Evolutionary conservation across 371 early-diverging fungal species (phyloP).

Genomic region (Lichtheimia ramosa): DNA sequence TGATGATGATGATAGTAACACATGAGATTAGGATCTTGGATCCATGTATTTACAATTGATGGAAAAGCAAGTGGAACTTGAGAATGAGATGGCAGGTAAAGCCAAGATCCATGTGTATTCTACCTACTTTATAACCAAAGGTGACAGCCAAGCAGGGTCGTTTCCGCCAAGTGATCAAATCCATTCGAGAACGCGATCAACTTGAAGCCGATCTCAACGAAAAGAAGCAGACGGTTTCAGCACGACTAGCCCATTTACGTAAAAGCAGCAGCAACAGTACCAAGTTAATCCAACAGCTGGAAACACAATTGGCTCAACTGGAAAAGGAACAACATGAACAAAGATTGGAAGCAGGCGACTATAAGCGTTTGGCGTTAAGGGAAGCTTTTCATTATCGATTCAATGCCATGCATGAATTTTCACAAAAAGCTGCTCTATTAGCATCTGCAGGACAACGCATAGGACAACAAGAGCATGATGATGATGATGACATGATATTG

Average conservation of each 20-base stretch:
- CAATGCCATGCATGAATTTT: conserved; percentile 44
- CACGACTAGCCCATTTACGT: conserved; percentile 27
- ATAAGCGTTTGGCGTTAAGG: conserved; percentile 45
- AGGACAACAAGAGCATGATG: neutral
- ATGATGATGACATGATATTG: conserved; percentile 31
- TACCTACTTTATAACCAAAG: no score
- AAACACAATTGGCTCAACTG: conserved; percentile 30
- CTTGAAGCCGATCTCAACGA: conserved; percentile 32
- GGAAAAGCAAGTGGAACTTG: conserved; percentile 35
- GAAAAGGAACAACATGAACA: conserved; percentile 34
- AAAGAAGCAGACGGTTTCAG: conserved; percentile 39
- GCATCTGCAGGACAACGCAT: conserved; percentile 36
- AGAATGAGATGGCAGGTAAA: conserved; percentile 13
- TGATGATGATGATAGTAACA: neutral
- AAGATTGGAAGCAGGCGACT: conserved; percentile 41
- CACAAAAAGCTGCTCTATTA: conserved; percentile 39
- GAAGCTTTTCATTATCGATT: conserved; percentile 49
- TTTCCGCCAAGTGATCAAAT: conserved; percentile 41
- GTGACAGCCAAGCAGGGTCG: conserved; percentile 31
- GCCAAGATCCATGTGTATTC: no score
- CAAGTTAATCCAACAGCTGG: conserved; percentile 19
- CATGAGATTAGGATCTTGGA: conserved; percentile 27
- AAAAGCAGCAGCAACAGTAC: conserved; percentile 32
- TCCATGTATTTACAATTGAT: conserved; percentile 24
- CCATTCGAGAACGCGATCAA: conserved; percentile 39